phyloP scores from a whole-genome alignment of 23 red algal genomes.

The Gracilaria domingensis region DNA sequence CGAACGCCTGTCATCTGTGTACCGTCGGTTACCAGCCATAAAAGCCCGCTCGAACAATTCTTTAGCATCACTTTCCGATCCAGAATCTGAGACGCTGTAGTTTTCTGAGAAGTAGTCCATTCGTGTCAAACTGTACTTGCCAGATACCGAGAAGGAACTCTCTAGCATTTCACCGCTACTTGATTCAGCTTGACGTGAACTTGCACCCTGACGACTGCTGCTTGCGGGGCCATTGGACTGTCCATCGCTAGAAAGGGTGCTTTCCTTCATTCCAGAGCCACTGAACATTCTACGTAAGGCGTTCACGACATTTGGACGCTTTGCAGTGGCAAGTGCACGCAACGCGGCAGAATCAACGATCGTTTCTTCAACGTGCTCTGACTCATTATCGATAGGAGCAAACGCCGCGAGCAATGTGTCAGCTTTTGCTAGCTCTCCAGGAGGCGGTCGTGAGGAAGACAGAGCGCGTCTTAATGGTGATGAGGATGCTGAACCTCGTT shows the following conservation, averaged over 20 bases:
- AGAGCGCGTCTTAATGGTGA: constrained; percentile 17
- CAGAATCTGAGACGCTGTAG: constrained; percentile 48
- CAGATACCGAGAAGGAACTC: constrained; percentile 8
- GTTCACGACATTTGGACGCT: constrained; percentile 38
- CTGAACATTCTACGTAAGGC: constrained; percentile 51
- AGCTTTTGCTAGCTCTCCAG: constrained; percentile 32
- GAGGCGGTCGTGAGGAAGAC: neutral
- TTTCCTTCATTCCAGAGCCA: neutral
- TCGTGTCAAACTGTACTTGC: constrained; percentile 27
- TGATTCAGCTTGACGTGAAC: constrained; percentile 4
- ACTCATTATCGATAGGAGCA: constrained; percentile 56
- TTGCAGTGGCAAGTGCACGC: constrained; percentile 42
- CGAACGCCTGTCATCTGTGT: constrained; percentile 48
- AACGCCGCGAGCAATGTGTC: constrained; percentile 61
- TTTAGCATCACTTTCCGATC: neutral
- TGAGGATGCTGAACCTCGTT: constrained; percentile 20
- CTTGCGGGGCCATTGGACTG: neutral
- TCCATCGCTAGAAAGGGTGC: neutral
- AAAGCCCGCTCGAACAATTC: constrained; percentile 39
- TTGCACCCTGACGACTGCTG: neutral
- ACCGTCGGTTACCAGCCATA: constrained; percentile 29
- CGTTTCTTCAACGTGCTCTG: constrained; percentile 63
- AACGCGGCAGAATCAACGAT: constrained; percentile 25
- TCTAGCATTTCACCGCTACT: neutral
- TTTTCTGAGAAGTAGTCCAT: constrained; percentile 61